Percentiles rank a stretch among this genome's conserved stretches.
These are phyloP conservation scores for Nymphaea colorata DNA, from an alignment of 164 flowering plant genomes.

Conservation along the genomic window DNA sequence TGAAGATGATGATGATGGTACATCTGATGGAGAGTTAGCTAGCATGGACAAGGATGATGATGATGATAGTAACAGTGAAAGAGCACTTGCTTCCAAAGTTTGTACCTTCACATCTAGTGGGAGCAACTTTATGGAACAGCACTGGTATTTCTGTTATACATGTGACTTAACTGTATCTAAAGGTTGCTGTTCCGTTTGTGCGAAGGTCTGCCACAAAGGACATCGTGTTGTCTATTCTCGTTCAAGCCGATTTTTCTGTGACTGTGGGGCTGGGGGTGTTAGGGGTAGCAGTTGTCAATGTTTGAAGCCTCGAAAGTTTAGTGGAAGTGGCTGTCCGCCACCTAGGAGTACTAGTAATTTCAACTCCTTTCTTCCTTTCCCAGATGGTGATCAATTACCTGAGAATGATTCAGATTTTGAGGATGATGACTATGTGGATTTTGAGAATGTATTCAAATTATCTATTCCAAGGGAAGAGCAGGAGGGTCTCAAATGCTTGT, in stretches of 20 bases:
- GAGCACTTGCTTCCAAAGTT: constrained; percentile 87
- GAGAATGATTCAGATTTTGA: constrained; percentile 92
- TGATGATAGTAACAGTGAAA: constrained; percentile 77
- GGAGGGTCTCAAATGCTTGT: constrained; percentile 35
- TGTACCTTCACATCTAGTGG: constrained; percentile 99
- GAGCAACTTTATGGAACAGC: constrained; percentile 99
- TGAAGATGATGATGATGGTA: constrained; percentile 99
- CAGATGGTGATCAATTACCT: constrained; percentile 69
- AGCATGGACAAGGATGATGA: constrained; percentile 92
- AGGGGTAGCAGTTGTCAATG: constrained; percentile 93
- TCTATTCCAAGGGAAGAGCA: constrained; percentile 64
- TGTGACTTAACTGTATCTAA: constrained; percentile 96
- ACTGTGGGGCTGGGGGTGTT: constrained; percentile 99
- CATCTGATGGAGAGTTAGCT: constrained; percentile 95
- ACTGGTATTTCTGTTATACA: constrained; percentile 99
- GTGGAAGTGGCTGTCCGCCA: constrained; percentile 37
- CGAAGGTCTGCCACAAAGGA: constrained; percentile 98
- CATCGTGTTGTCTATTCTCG: constrained; percentile 99
- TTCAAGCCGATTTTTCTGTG: constrained; percentile 95
- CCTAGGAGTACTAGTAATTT: constrained; percentile 38
- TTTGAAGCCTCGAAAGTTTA: constrained; percentile 85
- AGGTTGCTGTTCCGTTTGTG: constrained; percentile 99
- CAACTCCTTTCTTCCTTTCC: constrained; percentile 55
- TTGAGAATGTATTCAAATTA: constrained; percentile 44
- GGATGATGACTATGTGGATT: constrained; percentile 50